phyloP scores from a whole-genome alignment of 164 flowering plant genomes.

The Umbilicus rupestris region DNA sequence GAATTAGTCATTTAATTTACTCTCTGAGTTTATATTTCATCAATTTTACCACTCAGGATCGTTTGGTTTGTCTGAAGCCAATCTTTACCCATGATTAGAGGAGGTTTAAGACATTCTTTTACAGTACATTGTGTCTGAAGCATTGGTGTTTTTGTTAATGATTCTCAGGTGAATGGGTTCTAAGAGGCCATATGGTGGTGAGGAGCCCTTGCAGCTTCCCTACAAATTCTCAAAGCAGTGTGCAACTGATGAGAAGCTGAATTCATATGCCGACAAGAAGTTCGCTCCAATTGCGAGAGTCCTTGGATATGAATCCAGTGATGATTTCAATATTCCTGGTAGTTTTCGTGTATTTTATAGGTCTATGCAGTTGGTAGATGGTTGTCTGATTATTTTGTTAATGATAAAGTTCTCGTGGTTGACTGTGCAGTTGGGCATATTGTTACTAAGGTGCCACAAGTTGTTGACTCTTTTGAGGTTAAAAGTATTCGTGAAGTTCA shows the following conservation, averaged over 20 bases:
- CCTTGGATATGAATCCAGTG: conserved; percentile 5
- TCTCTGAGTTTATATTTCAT: background rate
- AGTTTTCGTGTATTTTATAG: background rate
- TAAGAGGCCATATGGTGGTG: conserved; percentile 28
- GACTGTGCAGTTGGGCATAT: background rate
- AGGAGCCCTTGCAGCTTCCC: conserved; percentile 18
- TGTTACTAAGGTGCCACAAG: background rate
- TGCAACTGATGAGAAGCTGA: conserved; percentile 11
- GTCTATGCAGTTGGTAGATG: background rate
- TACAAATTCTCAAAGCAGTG: conserved; percentile 19
- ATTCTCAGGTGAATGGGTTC: conserved; percentile 20
- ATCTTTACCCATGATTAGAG: background rate
- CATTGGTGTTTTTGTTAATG: background rate
- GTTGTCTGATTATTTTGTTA: background rate
- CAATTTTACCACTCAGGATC: background rate
- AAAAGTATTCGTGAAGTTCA: background rate
- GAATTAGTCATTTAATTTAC: background rate
- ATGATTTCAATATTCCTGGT: conserved; percentile 12
- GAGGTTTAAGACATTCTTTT: too few species aligned
- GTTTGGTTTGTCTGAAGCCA: background rate
- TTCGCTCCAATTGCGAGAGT: conserved; percentile 2
- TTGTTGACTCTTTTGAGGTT: background rate
- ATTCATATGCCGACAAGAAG: background rate
- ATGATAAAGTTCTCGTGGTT: background rate
- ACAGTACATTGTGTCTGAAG: background rate